Evolutionary conservation across 371 early-diverging fungal species (phyloP).

Genomic region (Mortierella sp.): DNA sequence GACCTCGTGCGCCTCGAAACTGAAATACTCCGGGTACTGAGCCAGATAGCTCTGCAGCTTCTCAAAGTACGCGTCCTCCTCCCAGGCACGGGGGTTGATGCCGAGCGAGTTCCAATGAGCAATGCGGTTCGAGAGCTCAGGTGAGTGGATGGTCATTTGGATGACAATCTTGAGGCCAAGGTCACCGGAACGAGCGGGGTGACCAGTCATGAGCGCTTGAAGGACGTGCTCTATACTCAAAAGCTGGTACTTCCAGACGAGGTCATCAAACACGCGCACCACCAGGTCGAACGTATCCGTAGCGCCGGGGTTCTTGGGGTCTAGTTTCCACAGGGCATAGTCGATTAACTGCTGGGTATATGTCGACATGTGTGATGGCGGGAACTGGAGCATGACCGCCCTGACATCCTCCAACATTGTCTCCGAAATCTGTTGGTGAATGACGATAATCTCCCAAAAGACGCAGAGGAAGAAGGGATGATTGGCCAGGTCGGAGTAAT

Average conservation of each 20-base stretch:
- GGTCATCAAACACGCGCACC: constrained; percentile 69
- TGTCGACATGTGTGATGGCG: constrained; percentile 78
- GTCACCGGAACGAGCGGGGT: constrained; percentile 65
- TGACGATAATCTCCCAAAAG: constrained; percentile 74
- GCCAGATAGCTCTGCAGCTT: constrained; percentile 76
- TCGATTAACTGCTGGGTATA: constrained; percentile 77
- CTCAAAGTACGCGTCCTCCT: constrained; percentile 76
- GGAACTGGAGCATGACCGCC: constrained; percentile 75
- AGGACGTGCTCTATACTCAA: constrained; percentile 81
- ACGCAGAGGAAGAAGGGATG: constrained; percentile 78
- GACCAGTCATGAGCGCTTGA: constrained; percentile 79
- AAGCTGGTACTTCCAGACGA: constrained; percentile 82
- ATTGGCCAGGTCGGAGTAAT: constrained; percentile 71
- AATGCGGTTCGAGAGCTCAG: constrained; percentile 71
- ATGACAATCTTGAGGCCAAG: constrained; percentile 66
- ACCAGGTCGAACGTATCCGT: constrained; percentile 56
- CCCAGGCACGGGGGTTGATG: constrained; percentile 81
- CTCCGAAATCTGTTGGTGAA: constrained; percentile 55
- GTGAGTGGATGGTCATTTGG: constrained; percentile 74
- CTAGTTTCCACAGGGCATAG: constrained; percentile 69
- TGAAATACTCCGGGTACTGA: constrained; percentile 81
- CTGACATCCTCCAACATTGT: constrained; percentile 67
- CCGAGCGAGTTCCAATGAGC: constrained; percentile 76
- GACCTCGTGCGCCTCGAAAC: constrained; percentile 78
- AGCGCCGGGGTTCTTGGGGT: constrained; percentile 47